A percentile compares a stretch with the other conserved stretches of the same genome.
Conservation (phyloP, 768 basidiomycete species). For the Rhodotorula diobovata region DNA sequence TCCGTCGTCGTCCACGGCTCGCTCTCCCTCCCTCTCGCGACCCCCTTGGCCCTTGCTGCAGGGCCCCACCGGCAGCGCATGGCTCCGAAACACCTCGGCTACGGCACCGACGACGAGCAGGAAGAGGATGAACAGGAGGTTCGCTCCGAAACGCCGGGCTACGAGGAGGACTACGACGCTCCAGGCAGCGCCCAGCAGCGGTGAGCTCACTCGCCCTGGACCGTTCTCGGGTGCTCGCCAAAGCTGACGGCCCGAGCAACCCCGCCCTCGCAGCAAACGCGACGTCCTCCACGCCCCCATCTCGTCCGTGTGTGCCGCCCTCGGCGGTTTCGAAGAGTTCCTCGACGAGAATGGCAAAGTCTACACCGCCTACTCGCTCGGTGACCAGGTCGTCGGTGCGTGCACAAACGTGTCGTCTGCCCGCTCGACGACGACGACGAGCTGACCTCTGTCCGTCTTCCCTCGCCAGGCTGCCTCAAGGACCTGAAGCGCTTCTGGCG, state of each 20-base stretch:
- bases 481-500: conserved; percentile 95
- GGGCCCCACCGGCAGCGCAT: background rate
- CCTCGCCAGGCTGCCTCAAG: conserved; percentile 65
- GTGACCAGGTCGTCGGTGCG: conserved; percentile 41
- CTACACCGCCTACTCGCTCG: conserved; percentile 34
- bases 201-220: background rate
- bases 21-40: background rate
- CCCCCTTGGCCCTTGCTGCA: too few species aligned
- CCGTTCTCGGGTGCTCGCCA: too few species aligned
- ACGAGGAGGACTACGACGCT: background rate
- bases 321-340: conserved; percentile 40
- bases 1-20: background rate
- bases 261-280: conserved; percentile 8
- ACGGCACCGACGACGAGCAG: conserved; percentile 26
- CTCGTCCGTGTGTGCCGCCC: conserved; percentile 35
- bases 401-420: background rate
- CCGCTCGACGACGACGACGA: fast-evolving
- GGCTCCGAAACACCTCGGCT: conserved; percentile 22
- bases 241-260: background rate
- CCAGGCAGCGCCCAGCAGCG: conserved; percentile 21
- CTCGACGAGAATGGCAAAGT: conserved; percentile 31
- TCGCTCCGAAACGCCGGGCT: background rate
- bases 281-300: conserved; percentile 37
- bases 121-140: background rate
- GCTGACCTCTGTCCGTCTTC: background rate